phyloP scores from a whole-genome alignment of 2,329 filamentous ascomycete species.

The Cyphellophora europaea region DNA sequence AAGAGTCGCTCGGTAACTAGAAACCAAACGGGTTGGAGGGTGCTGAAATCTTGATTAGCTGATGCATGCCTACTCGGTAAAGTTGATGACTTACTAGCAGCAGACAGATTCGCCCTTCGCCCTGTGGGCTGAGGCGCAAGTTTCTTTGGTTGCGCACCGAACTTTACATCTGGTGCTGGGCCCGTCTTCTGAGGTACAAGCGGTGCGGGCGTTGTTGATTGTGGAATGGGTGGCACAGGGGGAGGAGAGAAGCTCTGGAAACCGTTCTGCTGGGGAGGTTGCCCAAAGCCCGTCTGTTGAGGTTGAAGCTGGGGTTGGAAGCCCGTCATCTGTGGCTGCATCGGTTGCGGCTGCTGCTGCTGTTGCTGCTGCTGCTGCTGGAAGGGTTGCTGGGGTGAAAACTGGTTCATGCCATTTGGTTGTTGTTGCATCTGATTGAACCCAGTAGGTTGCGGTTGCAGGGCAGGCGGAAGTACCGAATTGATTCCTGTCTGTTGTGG shows the following conservation, averaged over 20 bases:
- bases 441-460: slow-evolving; percentile 16
- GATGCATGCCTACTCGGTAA: slow-evolving; percentile 8
- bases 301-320: slow-evolving; percentile 17
- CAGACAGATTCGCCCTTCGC: slow-evolving; percentile 75
- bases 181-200: slow-evolving; percentile 72
- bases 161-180: slow-evolving; percentile 77
- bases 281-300: slow-evolving; percentile 42
- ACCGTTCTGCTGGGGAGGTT: slow-evolving; percentile 27
- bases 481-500: slow-evolving; percentile 29
- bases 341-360: slow-evolving; percentile 34
- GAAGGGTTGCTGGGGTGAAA: slow-evolving; percentile 4
- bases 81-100: slow-evolving; percentile 73
- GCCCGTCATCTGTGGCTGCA: slow-evolving; percentile 6
- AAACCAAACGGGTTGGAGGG: slow-evolving; percentile 65
- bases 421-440: slow-evolving; percentile 37
- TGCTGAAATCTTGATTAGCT: slow-evolving; percentile 33
- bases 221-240: slow-evolving; percentile 47
- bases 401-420: slow-evolving; percentile 13
- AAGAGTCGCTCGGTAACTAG: too few relatives aligned
- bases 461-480: not conserved
- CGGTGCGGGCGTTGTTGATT: slow-evolving; percentile 50
- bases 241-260: slow-evolving; percentile 38
- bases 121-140: slow-evolving; percentile 80
- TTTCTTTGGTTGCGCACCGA: slow-evolving; percentile 73
- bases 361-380: slow-evolving; percentile 32